phyloP scores from a whole-genome alignment of 2,329 filamentous ascomycete genomes.

The Fusarium sp. region DNA sequence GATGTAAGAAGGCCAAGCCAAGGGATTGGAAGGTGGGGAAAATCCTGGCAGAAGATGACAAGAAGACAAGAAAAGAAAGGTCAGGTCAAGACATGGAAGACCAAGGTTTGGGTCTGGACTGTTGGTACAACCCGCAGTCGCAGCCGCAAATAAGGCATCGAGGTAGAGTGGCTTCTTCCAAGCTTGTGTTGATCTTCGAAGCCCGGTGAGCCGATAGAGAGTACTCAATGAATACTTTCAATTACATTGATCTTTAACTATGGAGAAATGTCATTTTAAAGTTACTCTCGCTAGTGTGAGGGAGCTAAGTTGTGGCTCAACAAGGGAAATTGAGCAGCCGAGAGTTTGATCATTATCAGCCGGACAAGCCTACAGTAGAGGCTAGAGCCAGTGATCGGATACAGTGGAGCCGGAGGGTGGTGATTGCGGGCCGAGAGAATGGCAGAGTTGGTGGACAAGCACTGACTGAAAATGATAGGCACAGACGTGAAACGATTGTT shows the following conservation, averaged over 20 bases:
- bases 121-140: slow-evolving; percentile 28
- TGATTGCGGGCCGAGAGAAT: slow-evolving; percentile 38
- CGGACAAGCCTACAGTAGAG: neutral
- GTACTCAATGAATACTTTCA: slow-evolving; percentile 16
- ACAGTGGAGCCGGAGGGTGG: slow-evolving; percentile 22
- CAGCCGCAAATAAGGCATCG: slow-evolving; percentile 5
- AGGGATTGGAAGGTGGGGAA: slow-evolving; percentile 36
- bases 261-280: slow-evolving; percentile 8
- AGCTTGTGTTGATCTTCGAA: slow-evolving; percentile 33
- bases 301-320: slow-evolving; percentile 43
- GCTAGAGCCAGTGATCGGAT: slow-evolving; percentile 15
- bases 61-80: slow-evolving; percentile 20
- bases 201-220: slow-evolving; percentile 23
- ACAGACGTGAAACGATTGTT: slow-evolving; percentile 15
- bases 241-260: neutral
- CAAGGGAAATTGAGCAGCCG: slow-evolving; percentile 37
- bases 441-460: slow-evolving; percentile 20
- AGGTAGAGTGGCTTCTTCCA: slow-evolving; percentile 34
- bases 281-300: slow-evolving; percentile 28
- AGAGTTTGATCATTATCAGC: slow-evolving; percentile 27
- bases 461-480: slow-evolving; percentile 6
- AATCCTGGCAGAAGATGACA: slow-evolving; percentile 41
- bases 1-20: slow-evolving; percentile 15
- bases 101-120: slow-evolving; percentile 11
- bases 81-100: slow-evolving; percentile 5